Conservation (phyloP, 768 basidiomycete species). For the Boletus barrowsii region DNA sequence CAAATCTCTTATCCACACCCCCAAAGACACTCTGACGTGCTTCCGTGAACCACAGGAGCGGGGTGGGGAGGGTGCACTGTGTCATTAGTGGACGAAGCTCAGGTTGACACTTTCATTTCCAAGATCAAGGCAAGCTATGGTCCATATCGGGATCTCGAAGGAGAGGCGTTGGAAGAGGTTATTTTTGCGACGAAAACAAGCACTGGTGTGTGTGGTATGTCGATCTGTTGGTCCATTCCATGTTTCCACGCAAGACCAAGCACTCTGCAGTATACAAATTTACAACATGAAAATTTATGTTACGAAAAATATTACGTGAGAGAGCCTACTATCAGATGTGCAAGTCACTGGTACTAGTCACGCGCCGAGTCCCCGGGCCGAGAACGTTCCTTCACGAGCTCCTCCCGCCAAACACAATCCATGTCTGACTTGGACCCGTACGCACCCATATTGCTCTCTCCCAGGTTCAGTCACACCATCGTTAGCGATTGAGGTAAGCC, state of each 20-base stretch:
- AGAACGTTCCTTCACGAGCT: too few relatives aligned
- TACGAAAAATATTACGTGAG: too few relatives aligned
- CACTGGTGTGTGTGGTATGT: slow-evolving; percentile 76
- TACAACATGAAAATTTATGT: slow-evolving; percentile 16
- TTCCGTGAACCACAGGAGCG: slow-evolving; percentile 48
- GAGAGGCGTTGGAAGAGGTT: slow-evolving; percentile 57
- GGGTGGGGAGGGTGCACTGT: slow-evolving; percentile 93
- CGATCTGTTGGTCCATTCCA: background rate
- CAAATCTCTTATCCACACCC: background rate
- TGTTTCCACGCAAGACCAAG: background rate
- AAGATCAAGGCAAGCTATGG: slow-evolving; percentile 57
- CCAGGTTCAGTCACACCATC: slow-evolving; percentile 51
- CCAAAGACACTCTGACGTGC: background rate
- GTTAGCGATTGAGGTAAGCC: slow-evolving; percentile 56
- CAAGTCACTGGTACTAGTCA: too few relatives aligned
- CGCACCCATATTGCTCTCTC: slow-evolving; percentile 51
- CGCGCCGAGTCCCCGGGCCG: too few relatives aligned
- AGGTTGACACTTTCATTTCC: slow-evolving; percentile 62
- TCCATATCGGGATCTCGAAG: slow-evolving; percentile 60
- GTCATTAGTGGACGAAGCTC: slow-evolving; percentile 65
- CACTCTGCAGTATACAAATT: slow-evolving; percentile 27
- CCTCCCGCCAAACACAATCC: background rate
- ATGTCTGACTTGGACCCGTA: slow-evolving; percentile 36
- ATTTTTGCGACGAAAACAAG: slow-evolving; percentile 85
- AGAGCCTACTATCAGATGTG: too few relatives aligned